phyloP scores from a whole-genome alignment of 176 grass and related monocot genomes.

The Triticum timopheevii region DNA sequence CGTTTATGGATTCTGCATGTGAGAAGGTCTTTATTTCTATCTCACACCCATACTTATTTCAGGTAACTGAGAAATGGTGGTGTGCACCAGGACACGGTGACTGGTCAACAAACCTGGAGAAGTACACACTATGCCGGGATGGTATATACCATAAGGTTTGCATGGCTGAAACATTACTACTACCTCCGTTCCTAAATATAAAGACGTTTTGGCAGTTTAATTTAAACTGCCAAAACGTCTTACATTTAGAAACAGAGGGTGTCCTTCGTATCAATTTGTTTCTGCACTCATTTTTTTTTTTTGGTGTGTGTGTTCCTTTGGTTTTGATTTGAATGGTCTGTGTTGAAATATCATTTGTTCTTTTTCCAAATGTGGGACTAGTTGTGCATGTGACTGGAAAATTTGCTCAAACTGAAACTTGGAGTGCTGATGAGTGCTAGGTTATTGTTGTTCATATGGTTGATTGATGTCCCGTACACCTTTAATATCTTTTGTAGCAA shows the following conservation, averaged over 20 bases:
- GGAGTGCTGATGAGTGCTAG: background rate
- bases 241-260: no score
- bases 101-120: constrained; percentile 95
- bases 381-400: background rate
- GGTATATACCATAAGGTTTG: constrained; percentile 96
- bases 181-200: no score
- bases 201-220: no score
- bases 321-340: background rate
- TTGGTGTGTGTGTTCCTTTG: background rate
- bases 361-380: background rate
- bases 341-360: constrained; percentile 4
- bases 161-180: constrained; percentile 31
- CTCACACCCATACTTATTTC: constrained; percentile 34
- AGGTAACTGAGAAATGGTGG: constrained; percentile 99
- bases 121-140: constrained; percentile 91
- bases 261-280: constrained; percentile 18
- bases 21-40: constrained; percentile 25
- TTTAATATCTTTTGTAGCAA: constrained; percentile 59
- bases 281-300: constrained; percentile 3
- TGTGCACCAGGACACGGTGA: constrained; percentile 98
- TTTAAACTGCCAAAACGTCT: no score
- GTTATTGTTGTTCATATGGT: constrained; percentile 1
- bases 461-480: constrained; percentile 22
- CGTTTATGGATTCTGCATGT: constrained; percentile 17
- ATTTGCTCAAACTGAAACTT: background rate